Evolutionary conservation across 78 protist species (phyloP), one percentile per base, ranked within the genome.

Genomic region (Cyanophora paradoxa): DNA sequence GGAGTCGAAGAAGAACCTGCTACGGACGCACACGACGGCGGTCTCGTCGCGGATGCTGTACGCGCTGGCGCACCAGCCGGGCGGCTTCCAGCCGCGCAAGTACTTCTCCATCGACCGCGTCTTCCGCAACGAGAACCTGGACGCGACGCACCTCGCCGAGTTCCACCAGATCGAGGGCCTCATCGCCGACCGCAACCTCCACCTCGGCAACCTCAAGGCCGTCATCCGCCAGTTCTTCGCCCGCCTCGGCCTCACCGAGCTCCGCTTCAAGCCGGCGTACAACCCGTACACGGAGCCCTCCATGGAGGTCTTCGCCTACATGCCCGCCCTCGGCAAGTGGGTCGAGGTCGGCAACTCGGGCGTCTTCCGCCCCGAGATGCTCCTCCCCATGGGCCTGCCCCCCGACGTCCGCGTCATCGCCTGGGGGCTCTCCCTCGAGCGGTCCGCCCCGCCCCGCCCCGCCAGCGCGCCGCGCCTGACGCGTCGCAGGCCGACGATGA

Each of bases 201-300:
- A 90, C 14, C 86, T 98, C 30, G 88, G 89, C 30, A 76, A 96
- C 74, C 83, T 98, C 57, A 93, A 95, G 44, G 98, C 97, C 64
- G 42, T 84, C 30, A 83, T 98, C 62, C 36, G 81, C 4, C 62
- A 83, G 57, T 98, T 98, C 91, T 98, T 94, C 85, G 59, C 44
- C 31, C 57, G 82, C 39, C 62, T 92, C 33, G 48, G 74, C 37
- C 20, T 75, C 41, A 50, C 31, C 5, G 72, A 78, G 37, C 7
- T 80, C 19, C 31, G 44, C 30, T 83, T 87, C 86, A 79, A 82
- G 68, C 86, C 88, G 19, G 61, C 87, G 31, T 98, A 81, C 91
- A 98, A 98, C 83, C 99, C 99, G 26, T 98, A 98, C 93, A 98
- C 99, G 13, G 99, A 98, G 85, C 99, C 99, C 56, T 82, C 93